Conservation (phyloP, 83 land plant species). For the Thuja plicata region DNA sequence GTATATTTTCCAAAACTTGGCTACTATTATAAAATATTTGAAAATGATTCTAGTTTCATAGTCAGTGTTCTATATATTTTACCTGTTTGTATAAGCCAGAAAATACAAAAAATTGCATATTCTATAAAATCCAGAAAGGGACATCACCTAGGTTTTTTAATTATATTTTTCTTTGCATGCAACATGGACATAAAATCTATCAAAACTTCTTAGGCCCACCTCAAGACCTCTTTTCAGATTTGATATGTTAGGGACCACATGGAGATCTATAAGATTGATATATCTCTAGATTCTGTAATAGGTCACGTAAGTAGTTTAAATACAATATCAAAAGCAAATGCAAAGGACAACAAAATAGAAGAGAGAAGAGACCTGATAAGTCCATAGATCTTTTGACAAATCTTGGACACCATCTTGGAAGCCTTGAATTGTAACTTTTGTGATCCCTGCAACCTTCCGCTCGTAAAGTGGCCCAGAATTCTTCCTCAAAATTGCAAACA, state of each 20-base stretch:
- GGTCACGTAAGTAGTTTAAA: background rate
- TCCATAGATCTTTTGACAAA: slow-evolving; percentile 21
- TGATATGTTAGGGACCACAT: background rate
- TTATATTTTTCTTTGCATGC: background rate
- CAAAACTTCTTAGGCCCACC: background rate
- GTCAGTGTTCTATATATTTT: no score
- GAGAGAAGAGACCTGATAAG: slow-evolving; percentile 19
- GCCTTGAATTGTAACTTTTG: slow-evolving; percentile 10
- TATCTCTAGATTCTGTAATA: background rate
- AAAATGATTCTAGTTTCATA: no score
- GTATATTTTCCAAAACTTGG: no score
- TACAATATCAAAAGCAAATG: background rate
- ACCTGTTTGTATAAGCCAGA: no score
- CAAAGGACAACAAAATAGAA: background rate
- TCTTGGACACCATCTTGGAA: slow-evolving; percentile 15
- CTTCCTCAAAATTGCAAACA: slow-evolving; percentile 7
- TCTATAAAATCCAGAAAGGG: no score
- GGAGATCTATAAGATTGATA: background rate
- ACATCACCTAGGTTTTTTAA: background rate
- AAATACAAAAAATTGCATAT: no score
- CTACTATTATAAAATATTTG: no score
- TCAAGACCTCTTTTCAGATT: background rate
- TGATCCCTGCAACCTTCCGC: slow-evolving; percentile 31
- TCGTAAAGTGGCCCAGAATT: slow-evolving; percentile 36
- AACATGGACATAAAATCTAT: background rate